phyloP scores from a whole-genome alignment of 805 yeast species.

The Ogataea trehalophila region DNA sequence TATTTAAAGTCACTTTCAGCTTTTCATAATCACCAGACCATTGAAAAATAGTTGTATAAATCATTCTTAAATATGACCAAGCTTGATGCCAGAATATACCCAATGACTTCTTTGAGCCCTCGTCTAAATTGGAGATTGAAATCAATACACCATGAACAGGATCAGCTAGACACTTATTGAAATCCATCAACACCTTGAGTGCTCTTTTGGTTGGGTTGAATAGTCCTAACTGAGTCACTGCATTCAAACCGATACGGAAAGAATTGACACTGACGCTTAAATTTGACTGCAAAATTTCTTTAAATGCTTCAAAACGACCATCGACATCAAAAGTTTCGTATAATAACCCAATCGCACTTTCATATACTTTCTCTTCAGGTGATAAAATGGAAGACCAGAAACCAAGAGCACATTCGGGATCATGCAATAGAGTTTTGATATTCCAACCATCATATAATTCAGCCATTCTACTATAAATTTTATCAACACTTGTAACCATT shows the following conservation, averaged over 20 bases:
- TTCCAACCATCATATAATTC: constrained; percentile 17
- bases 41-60: constrained; percentile 57
- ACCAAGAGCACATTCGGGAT: constrained; percentile 46
- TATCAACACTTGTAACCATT: constrained; percentile 17
- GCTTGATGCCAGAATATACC: constrained; percentile 57
- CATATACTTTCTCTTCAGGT: constrained; percentile 52
- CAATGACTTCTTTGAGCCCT: constrained; percentile 22
- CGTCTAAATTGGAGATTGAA: constrained; percentile 6
- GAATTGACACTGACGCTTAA: constrained; percentile 45
- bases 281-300: constrained; percentile 42
- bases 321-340: constrained; percentile 76
- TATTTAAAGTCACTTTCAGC: constrained; percentile 15
- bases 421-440: constrained; percentile 32
- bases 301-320: constrained; percentile 76
- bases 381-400: constrained; percentile 74
- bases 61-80: constrained; percentile 70
- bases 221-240: constrained; percentile 13
- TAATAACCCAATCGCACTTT: constrained; percentile 64
- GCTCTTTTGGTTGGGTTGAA: constrained; percentile 38
- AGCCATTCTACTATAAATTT: constrained; percentile 21
- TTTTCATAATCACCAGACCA: constrained; percentile 58
- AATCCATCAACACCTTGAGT: constrained; percentile 70
- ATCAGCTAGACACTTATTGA: constrained; percentile 56
- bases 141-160: constrained; percentile 57
- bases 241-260: constrained; percentile 22